A percentile compares a stretch with the other conserved stretches of the same genome.
phyloP scores from a whole-genome alignment of 1,139 yeast genomes.

The Blastobotrys illinoisensis region DNA sequence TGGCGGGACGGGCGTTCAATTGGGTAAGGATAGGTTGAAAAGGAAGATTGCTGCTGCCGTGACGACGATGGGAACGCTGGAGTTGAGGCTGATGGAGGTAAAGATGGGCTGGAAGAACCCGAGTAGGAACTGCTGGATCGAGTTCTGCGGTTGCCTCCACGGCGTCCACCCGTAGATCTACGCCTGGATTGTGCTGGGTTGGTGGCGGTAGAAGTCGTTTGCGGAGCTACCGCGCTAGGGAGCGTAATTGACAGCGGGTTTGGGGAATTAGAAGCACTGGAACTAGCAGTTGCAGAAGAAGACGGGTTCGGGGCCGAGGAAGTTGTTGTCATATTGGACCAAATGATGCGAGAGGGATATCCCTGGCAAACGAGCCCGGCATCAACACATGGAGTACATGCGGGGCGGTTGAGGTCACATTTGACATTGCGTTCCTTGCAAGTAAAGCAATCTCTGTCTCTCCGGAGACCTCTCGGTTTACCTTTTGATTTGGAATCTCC shows the following conservation, averaged over 20 bases:
- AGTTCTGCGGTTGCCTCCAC: background rate
- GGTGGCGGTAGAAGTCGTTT: background rate
- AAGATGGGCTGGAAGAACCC: background rate
- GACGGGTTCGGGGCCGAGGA: background rate
- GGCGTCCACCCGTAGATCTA: background rate
- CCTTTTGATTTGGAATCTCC: conserved; percentile 15
- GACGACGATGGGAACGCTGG: background rate
- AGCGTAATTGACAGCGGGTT: background rate
- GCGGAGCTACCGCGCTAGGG: background rate
- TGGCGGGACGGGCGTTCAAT: background rate
- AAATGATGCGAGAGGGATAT: conserved; percentile 21
- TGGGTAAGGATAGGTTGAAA: background rate
- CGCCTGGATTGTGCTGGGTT: background rate
- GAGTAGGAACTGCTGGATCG: background rate
- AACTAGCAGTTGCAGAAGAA: background rate
- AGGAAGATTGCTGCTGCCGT: background rate
- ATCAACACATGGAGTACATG: conserved; percentile 19
- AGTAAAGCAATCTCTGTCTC: conserved; percentile 24
- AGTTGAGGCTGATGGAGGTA: background rate
- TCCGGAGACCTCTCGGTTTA: conserved; percentile 22
- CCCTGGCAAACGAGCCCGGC: conserved; percentile 21
- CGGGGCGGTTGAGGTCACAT: conserved; percentile 23
- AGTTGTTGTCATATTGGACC: conserved; percentile 10
- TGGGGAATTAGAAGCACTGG: background rate
- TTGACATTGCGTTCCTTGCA: conserved; percentile 22